Evolutionary conservation across 371 early-diverging fungal species (phyloP), one percentile per base, ranked within the genome.

Genomic region (Saksenaea vasiformis): DNA sequence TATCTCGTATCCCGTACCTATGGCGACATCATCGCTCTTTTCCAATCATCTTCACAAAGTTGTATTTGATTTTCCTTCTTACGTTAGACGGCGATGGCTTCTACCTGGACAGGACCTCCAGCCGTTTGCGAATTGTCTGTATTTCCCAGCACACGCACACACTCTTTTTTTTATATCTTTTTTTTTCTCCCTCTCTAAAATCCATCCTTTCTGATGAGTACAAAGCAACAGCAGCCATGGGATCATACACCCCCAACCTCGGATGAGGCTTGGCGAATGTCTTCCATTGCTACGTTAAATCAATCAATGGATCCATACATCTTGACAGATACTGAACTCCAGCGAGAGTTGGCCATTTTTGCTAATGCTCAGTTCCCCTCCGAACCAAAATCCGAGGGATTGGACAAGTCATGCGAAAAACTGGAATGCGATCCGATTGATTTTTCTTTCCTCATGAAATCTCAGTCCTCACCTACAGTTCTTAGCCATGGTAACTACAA

Each of bases 301-400:
- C 69, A 67, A 59, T 62, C 71, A 22, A 67, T 71, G 61, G 75
- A 74, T 61, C 69, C 73, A 37, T 64, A 68, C 26, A 68, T 71
- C 55, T 61, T 79, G 41, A 73, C 75, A 10, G 77, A 77, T 13
- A 57, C 56, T n/a, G 77, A 77, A 10, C 68, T 79, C 41, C 73
- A 76, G 54, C 59, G 68, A 19, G 79, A 78, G 34, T 65, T 78
- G 9, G 66, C 73, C 31, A 66, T 81, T 39, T 81, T 72, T 63
- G 80, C 85, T 38, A 85, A 85, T 56, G 82, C 84, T 24, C 85
- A 85, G 62, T 87, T 85, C 68, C 78, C 82, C 19, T 1, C 22
- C 19, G 51, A 47, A 10, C n/a, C 24, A 17, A 47, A 47, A 22
- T 47, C 51, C 17, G 51, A 47, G 10, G 22, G 24, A 3, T 10